Percentiles rank a stretch among this genome's conserved stretches.
Conservation (phyloP, 257 asterid species). For the Jacaranda copaia region DNA sequence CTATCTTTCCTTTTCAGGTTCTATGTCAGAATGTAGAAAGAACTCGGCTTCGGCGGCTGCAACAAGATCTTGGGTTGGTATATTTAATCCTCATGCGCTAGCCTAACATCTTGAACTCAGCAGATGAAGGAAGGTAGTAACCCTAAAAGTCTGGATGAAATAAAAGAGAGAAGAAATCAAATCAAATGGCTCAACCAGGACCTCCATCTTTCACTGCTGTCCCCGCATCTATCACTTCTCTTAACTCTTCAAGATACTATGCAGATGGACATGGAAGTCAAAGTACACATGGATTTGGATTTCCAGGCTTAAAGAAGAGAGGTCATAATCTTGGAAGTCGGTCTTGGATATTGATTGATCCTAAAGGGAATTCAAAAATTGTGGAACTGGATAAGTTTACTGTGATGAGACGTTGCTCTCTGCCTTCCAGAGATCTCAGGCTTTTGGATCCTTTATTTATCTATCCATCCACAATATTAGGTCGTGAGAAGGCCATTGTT, state of each 20-base stretch:
- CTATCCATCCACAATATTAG: constrained; percentile 88
- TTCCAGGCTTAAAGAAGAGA: constrained; percentile 87
- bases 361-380: constrained; percentile 72
- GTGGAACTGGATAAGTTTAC: constrained; percentile 88
- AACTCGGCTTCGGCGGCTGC: constrained; percentile 17
- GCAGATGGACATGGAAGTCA: constrained; percentile 46
- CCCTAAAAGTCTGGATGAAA: constrained; percentile 29
- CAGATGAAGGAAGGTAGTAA: constrained; percentile 50
- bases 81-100: constrained; percentile 15
- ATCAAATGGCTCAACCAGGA: constrained; percentile 66
- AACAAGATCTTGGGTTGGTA: constrained; percentile 18
- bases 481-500: constrained; percentile 98
- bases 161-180: constrained; percentile 33
- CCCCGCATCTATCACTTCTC: constrained; percentile 48
- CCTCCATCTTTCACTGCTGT: constrained; percentile 43
- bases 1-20: constrained; percentile 30
- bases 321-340: constrained; percentile 86
- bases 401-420: constrained; percentile 86
- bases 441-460: constrained; percentile 96
- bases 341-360: constrained; percentile 92
- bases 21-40: constrained; percentile 32
- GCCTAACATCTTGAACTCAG: constrained; percentile 30
- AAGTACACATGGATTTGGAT: constrained; percentile 48
- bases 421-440: constrained; percentile 98
- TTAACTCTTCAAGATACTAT: constrained; percentile 44